Evolutionary conservation across 352 stramenopile species (phyloP).

Genomic region (Pythium monospermum): DNA sequence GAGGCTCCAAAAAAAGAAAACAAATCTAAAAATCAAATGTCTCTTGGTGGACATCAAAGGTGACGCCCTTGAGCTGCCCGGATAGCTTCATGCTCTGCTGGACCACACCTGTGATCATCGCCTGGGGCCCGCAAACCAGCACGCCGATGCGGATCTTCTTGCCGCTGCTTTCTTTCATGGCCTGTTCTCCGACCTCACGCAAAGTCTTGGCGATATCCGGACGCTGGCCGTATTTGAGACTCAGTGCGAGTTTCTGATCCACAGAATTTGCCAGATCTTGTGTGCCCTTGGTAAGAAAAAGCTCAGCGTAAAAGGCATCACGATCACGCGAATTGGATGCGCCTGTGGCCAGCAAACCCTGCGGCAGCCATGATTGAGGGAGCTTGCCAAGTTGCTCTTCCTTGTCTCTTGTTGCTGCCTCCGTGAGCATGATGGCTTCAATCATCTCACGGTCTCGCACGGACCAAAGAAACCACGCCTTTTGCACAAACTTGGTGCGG

Average conservation of each 20-base stretch:
- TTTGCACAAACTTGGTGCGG: constrained; percentile 18
- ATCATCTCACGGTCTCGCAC: constrained; percentile 32
- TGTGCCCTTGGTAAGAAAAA: constrained; percentile 30
- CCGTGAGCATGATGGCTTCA: constrained; percentile 20
- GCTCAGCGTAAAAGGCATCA: constrained; percentile 29
- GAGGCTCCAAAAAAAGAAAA: neutral
- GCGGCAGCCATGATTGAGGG: constrained; percentile 24
- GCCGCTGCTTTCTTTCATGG: constrained; percentile 12
- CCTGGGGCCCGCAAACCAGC: constrained; percentile 32
- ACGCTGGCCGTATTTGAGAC: constrained; percentile 23
- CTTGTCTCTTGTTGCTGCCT: neutral
- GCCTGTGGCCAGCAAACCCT: neutral
- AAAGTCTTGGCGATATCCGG: constrained; percentile 24
- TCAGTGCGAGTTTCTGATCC: constrained; percentile 19
- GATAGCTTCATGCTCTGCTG: neutral
- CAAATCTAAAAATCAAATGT: constrained; percentile 6
- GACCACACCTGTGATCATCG: constrained; percentile 23
- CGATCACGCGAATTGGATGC: constrained; percentile 1
- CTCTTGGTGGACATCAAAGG: constrained; percentile 14
- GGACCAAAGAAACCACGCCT: constrained; percentile 46
- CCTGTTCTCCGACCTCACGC: constrained; percentile 26
- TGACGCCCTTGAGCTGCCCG: neutral
- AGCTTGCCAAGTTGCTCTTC: neutral
- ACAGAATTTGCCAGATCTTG: constrained; percentile 24
- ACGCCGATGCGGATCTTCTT: constrained; percentile 30